These are phyloP conservation scores for Umbellularia californica DNA, from an alignment of 164 flowering plant genomes.

Conservation along the genomic window DNA sequence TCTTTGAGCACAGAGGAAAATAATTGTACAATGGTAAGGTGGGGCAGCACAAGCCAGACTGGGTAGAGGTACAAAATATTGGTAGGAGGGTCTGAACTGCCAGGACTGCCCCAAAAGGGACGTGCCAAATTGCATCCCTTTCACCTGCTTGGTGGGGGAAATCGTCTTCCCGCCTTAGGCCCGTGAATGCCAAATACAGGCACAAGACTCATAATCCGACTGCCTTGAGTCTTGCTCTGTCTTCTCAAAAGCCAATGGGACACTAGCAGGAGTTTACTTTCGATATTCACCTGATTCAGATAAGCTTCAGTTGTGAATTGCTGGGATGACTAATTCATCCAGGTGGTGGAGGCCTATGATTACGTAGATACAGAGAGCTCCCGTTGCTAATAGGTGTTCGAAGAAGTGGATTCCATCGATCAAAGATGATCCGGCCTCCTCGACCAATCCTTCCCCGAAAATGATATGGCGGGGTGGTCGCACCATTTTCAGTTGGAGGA, in stretches of 20 bases:
- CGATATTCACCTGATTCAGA: conserved; percentile 1
- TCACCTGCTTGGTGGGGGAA: conserved; percentile 1
- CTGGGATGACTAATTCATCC: conserved; percentile 14
- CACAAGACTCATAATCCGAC: conserved; percentile 1
- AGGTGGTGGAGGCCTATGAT: conserved; percentile 34
- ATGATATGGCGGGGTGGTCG: conserved; percentile 29
- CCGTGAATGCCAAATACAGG: neutral
- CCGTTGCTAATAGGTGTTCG: conserved; percentile 49
- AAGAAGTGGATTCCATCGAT: conserved; percentile 81
- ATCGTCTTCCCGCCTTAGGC: neutral
- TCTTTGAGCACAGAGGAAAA: conserved; percentile 10
- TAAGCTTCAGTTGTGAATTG: neutral
- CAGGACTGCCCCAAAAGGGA: neutral
- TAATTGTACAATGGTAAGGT: conserved; percentile 15
- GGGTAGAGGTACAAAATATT: conserved; percentile 3
- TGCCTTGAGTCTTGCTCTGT: conserved; percentile 4
- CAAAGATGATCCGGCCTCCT: conserved; percentile 89
- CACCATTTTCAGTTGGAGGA: conserved; percentile 31
- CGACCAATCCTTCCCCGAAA: conserved; percentile 87
- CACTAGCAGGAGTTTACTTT: neutral
- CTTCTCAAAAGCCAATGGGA: conserved; percentile 4
- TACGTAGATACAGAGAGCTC: conserved; percentile 34
- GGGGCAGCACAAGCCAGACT: neutral
- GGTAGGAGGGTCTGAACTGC: conserved; percentile 5
- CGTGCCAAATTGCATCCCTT: conserved; percentile 1